These are phyloP conservation scores for Penicillium lagena DNA, from an alignment of 495 filamentous ascomycete genomes.

Conservation along the genomic window DNA sequence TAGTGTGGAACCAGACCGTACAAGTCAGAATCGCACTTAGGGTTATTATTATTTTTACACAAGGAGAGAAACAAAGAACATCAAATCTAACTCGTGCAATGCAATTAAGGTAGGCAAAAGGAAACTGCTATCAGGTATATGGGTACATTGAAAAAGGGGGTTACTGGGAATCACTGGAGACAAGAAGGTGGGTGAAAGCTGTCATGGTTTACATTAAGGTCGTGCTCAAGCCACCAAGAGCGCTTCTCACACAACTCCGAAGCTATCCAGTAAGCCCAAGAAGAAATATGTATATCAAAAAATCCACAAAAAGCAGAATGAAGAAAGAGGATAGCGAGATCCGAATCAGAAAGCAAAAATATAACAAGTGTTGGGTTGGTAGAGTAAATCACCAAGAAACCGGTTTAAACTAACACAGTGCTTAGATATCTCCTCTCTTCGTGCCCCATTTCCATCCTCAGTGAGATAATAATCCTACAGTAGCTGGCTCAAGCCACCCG, in stretches of 20 bases:
- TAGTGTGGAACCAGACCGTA: no score
- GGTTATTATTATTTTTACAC: not conserved
- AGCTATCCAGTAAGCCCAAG: slow-evolving; percentile 35
- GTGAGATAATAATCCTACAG: not conserved
- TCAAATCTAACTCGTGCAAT: not conserved
- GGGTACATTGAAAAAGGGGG: slow-evolving; percentile 20
- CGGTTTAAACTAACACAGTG: slow-evolving; percentile 18
- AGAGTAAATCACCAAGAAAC: slow-evolving; percentile 23
- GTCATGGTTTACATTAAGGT: slow-evolving; percentile 44
- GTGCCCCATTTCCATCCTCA: not conserved
- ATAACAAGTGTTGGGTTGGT: slow-evolving; percentile 6
- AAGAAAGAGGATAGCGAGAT: slow-evolving; percentile 22
- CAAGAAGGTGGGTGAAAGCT: slow-evolving; percentile 24
- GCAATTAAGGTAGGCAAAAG: not conserved
- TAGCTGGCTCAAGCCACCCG: not conserved
- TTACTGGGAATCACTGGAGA: slow-evolving; percentile 22
- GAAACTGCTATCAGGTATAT: slow-evolving; percentile 7
- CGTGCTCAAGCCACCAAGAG: slow-evolving; percentile 40
- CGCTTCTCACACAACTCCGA: slow-evolving; percentile 33
- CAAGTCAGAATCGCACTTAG: no score
- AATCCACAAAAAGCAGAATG: slow-evolving; percentile 3
- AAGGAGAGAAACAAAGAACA: not conserved
- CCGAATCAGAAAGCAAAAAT: slow-evolving; percentile 21
- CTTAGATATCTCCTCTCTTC: not conserved
- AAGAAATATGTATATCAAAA: slow-evolving; percentile 26